Percentiles rank a stretch among this genome's conserved stretches.
Conservation (phyloP, 2,329 filamentous ascomycete genomes). For the Graphilbum sp. region DNA sequence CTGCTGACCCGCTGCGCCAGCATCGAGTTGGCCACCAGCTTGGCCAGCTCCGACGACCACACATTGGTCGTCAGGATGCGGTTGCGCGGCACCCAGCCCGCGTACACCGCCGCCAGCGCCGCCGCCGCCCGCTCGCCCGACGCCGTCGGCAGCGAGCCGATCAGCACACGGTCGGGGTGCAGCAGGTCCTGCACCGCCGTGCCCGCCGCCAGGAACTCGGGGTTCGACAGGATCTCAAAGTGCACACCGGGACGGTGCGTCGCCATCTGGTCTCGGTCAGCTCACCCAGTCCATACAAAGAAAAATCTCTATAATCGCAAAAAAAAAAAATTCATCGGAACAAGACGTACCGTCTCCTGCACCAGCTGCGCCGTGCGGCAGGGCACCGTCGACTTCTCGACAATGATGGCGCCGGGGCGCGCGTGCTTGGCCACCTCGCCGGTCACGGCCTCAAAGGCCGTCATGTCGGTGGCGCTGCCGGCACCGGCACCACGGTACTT, state of each 20-base stretch:
- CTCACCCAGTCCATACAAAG: neutral
- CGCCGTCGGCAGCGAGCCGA: conserved; percentile 48
- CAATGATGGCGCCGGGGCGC: conserved; percentile 52
- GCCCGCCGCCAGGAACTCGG: conserved; percentile 66
- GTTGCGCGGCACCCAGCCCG: conserved; percentile 49
- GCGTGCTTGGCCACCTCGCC: conserved; percentile 51
- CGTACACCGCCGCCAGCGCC: conserved; percentile 49
- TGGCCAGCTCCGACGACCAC: conserved; percentile 65
- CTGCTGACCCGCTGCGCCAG: conserved; percentile 66
- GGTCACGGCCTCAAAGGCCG: conserved; percentile 53
- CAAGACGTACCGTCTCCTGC: conserved; percentile 39
- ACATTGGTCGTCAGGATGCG: conserved; percentile 58
- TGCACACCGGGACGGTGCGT: conserved; percentile 43
- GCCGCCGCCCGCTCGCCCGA: conserved; percentile 45
- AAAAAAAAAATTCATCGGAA: neutral
- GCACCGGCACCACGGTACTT: conserved; percentile 54
- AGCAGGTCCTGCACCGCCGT: conserved; percentile 58
- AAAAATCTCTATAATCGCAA: neutral
- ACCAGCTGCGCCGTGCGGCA: conserved; percentile 58
- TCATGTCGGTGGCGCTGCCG: conserved; percentile 57
- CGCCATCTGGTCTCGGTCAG: conserved; percentile 26
- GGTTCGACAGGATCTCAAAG: conserved; percentile 68
- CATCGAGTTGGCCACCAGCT: conserved; percentile 67
- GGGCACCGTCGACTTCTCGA: conserved; percentile 71
- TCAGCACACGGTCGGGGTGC: conserved; percentile 56